Evolutionary conservation across 495 filamentous ascomycete species (phyloP).

Genomic region (Apiosordaria backusii): DNA sequence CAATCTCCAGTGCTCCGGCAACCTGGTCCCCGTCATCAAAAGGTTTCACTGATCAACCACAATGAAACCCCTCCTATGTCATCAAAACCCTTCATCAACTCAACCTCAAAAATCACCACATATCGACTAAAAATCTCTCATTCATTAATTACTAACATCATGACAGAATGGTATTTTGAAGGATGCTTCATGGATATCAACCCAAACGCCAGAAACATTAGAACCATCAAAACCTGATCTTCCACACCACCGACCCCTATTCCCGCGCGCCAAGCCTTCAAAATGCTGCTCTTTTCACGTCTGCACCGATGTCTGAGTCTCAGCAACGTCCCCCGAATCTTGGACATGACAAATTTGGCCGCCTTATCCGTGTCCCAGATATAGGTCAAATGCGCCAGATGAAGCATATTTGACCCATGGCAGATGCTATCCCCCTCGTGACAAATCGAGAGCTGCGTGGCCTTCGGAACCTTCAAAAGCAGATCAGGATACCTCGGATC

Average conservation of each 20-base stretch:
- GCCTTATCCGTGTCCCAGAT: slow-evolving; percentile 44
- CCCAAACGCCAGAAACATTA: no score
- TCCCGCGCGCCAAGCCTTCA: background rate
- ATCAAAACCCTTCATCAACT: no score
- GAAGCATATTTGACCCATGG: slow-evolving; percentile 44
- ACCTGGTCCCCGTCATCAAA: background rate
- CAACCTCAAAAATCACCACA: no score
- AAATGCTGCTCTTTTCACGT: background rate
- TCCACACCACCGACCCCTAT: no score
- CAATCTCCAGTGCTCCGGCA: slow-evolving; percentile 3
- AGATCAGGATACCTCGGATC: slow-evolving; percentile 48
- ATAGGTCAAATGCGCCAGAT: slow-evolving; percentile 53
- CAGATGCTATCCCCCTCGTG: slow-evolving; percentile 52
- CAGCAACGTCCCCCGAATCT: background rate
- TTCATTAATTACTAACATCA: background rate
- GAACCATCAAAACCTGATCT: no score
- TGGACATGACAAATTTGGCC: slow-evolving; percentile 42
- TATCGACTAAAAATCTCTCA: no score
- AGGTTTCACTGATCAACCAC: background rate
- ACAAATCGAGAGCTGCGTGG: slow-evolving; percentile 31
- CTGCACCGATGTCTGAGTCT: background rate
- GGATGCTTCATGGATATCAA: no score
- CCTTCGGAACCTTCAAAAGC: slow-evolving; percentile 43
- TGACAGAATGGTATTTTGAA: background rate
- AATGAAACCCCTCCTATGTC: background rate